A percentile compares a stretch with the other conserved stretches of the same genome.
These are phyloP conservation scores for Prunus yedoensis DNA, from an alignment of 331 rosid genomes.

Conservation along the genomic window DNA sequence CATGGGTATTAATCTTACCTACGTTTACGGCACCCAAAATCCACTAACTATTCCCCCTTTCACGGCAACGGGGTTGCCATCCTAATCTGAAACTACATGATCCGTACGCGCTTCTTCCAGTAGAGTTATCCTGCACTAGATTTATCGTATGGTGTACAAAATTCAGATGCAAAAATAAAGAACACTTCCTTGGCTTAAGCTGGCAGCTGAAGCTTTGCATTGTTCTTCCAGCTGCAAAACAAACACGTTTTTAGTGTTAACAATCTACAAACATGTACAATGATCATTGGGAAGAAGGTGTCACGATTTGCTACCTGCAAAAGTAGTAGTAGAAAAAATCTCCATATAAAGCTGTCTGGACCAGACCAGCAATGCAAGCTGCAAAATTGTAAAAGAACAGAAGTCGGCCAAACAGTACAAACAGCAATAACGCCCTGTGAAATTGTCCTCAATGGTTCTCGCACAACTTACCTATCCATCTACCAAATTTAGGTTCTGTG, in stretches of 20 bases:
- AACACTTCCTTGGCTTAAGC: slow-evolving; percentile 46
- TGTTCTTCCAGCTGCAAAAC: slow-evolving; percentile 92
- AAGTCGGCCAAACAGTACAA: neutral
- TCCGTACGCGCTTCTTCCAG: slow-evolving; percentile 13
- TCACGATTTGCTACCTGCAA: slow-evolving; percentile 51
- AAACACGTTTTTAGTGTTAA: slow-evolving; percentile 1
- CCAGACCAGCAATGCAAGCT: slow-evolving; percentile 82
- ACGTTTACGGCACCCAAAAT: no score
- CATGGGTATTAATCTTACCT: neutral
- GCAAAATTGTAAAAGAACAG: slow-evolving; percentile 24
- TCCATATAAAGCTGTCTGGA: slow-evolving; percentile 92
- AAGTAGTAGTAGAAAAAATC: slow-evolving; percentile 98
- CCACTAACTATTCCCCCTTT: no score
- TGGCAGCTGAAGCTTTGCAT: slow-evolving; percentile 79
- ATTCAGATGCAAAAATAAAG: slow-evolving; percentile 22
- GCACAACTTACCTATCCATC: slow-evolving; percentile 73
- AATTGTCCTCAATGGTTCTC: neutral
- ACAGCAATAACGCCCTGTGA: neutral
- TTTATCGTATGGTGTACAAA: slow-evolving; percentile 21
- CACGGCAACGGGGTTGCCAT: slow-evolving; percentile 25
- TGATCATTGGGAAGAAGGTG: neutral
- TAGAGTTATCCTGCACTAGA: slow-evolving; percentile 18
- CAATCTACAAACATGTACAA: neutral
- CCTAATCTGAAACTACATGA: slow-evolving; percentile 15
- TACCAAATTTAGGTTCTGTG: slow-evolving; percentile 61